These are phyloP conservation scores for Colletotrichum kahawae DNA, from an alignment of 2,329 filamentous ascomycete genomes.

Conservation along the genomic window DNA sequence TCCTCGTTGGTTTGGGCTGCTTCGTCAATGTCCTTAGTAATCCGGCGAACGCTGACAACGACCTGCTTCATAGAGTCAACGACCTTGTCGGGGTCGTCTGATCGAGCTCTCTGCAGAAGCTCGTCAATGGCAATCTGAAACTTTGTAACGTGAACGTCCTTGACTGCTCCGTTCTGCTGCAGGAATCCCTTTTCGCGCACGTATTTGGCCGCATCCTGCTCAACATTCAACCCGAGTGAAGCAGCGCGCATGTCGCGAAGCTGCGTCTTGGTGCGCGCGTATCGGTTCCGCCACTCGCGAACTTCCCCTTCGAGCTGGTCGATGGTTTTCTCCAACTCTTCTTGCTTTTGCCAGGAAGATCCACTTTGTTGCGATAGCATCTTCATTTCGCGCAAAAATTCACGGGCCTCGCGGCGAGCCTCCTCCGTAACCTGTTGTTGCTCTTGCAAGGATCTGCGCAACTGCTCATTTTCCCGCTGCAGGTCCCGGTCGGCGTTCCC, in stretches of 20 bases:
- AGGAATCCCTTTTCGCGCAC: slow-evolving; percentile 71
- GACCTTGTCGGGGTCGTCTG: slow-evolving; percentile 74
- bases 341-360: slow-evolving; percentile 80
- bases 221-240: slow-evolving; percentile 73
- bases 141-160: slow-evolving; percentile 90
- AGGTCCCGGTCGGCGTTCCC: slow-evolving; percentile 56
- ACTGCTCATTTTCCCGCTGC: slow-evolving; percentile 70
- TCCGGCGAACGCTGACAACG: slow-evolving; percentile 79
- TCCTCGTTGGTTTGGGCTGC: slow-evolving; percentile 59
- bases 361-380: slow-evolving; percentile 81
- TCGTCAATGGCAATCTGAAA: slow-evolving; percentile 97
- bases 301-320: slow-evolving; percentile 81
- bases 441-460: slow-evolving; percentile 68
- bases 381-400: slow-evolving; percentile 89
- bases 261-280: slow-evolving; percentile 87
- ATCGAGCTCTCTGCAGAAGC: slow-evolving; percentile 77
- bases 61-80: slow-evolving; percentile 89
- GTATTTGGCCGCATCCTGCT: slow-evolving; percentile 73
- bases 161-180: slow-evolving; percentile 77
- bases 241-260: slow-evolving; percentile 81
- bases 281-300: slow-evolving; percentile 88
- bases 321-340: slow-evolving; percentile 77
- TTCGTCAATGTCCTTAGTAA: slow-evolving; percentile 80
- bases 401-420: slow-evolving; percentile 81
- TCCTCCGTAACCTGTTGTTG: slow-evolving; percentile 87